Evolutionary conservation across 768 basidiomycete species (phyloP), one percentile per base, ranked within the genome.

Genomic region (Mycena epipterygia): DNA sequence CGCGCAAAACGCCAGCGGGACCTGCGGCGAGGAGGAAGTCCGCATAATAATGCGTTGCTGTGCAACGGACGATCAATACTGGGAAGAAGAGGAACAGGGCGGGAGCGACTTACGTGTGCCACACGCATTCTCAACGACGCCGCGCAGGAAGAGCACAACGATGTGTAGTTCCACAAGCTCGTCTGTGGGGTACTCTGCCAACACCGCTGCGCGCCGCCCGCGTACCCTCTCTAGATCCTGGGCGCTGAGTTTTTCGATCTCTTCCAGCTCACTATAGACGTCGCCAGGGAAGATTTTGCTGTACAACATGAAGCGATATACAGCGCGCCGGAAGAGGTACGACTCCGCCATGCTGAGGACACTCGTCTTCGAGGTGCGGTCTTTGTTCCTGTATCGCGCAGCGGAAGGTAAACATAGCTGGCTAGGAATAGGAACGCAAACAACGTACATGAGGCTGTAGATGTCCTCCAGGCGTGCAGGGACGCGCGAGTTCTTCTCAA

Each of bases 401-500:
- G 30, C 17, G 8, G 25, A 39, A 19, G 16, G 11, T 8, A 21
- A 8, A 39, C 0, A 12, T 35, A 16, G 27, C 32, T 32, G 49
- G 7, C 25, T 3, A 29, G 42, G 27, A 12, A 53, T 37, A 52
- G 12, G 27, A 29, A 21, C 5, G 23, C 2, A 9, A 12, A 46
- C 46, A 46, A 76, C 72, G 60, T 59, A 78, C 78, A 64, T 72
- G 35, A 71, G 49, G 48, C 78, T 79, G 65, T 76, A 78, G 19
- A 76, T 30, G 44, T 74, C 56, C 64, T 79, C 78, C 29, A 79
- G 64, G 4, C 41, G 29, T 2, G 39, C 8, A 19, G 74, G 68
- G 0, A 70, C 62, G 6, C 35, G 29, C 5, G 73, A 64, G 42
- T 70, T 66, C 19, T 49, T 32, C 19, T 49, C 39, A 2, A 77